A percentile compares a stretch with the other conserved stretches of the same genome.
Conservation (phyloP, 1,284 basidiomycete species). For the Stygiomarasmius scandens region DNA sequence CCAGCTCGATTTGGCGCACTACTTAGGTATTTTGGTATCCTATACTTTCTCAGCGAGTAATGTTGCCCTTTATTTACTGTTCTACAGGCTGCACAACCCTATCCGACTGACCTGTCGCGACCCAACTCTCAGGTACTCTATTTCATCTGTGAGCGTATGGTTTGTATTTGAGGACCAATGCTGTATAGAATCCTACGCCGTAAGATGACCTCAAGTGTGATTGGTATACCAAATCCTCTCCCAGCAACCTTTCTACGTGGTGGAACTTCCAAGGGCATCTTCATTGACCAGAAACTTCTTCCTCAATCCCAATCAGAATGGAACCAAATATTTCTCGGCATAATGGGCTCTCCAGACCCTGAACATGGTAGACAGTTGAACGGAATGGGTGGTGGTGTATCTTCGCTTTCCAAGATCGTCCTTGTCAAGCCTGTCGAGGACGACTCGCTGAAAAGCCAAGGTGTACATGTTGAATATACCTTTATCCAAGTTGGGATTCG, state of each 20-base stretch:
- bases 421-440: slow-evolving; percentile 53
- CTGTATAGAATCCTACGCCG: too few species aligned
- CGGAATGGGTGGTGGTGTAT: slow-evolving; percentile 83
- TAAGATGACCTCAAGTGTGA: too few species aligned
- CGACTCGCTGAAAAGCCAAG: slow-evolving; percentile 26
- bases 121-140: too few species aligned
- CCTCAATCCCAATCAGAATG: slow-evolving; percentile 54
- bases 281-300: slow-evolving; percentile 56
- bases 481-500: slow-evolving; percentile 64
- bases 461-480: slow-evolving; percentile 65
- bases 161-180: too few species aligned
- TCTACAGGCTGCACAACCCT: too few species aligned
- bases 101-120: too few species aligned
- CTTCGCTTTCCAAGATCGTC: slow-evolving; percentile 80
- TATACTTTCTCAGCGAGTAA: too few species aligned
- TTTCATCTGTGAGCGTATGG: too few species aligned
- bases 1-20: too few species aligned
- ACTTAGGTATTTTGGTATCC: too few species aligned
- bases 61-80: too few species aligned
- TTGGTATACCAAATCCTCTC: slow-evolving; percentile 39
- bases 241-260: slow-evolving; percentile 69
- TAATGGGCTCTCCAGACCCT: slow-evolving; percentile 87
- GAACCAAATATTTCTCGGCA: slow-evolving; percentile 65
- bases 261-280: slow-evolving; percentile 81
- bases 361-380: slow-evolving; percentile 76